Evolutionary conservation across 495 filamentous ascomycete species (phyloP), one percentile per base, ranked within the genome.

Genomic region (Xylaria acuta): DNA sequence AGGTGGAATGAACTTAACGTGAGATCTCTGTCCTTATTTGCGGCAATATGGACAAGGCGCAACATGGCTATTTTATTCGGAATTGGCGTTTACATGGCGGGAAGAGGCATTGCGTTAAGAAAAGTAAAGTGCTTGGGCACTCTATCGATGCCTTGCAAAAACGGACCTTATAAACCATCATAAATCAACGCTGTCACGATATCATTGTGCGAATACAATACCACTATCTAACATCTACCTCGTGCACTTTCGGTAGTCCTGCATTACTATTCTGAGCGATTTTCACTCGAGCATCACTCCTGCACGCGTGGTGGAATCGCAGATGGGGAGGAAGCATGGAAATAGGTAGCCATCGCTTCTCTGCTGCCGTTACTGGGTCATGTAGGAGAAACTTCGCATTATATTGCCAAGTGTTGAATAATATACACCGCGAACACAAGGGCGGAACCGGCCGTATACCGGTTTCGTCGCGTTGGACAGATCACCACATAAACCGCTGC

Each of bases 401-500:
- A 0, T 16, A 56, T 30, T 56, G 53, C 27, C 5, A 56, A 56
- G 27, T n/a, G 9, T 38, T 60, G 20, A 32, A 25, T 60, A 60
- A 60, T 40, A 14, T 38, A n/a, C 32, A 60, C 47, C 7, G 5
- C n/a, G 16, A 16, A 32, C 18, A 56, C 14, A 32, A 16, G 53
- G 25, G 14, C 25, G 53, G 53, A 18, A 32, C 14, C 27, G 27
- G 27, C 53, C 27, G 27, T 56, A 32, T 32, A 32, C 27, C 25
- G 53, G 53, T 32, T 56, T 56, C 5, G 53, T 32, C 27, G 27
- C 1, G 53, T 32, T 32, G 27, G 27, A 32, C 5, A 7, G 18
- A 41, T 70, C 49, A 97, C 95, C 95, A 98, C 92, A 98, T 93
- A 76, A 98, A 98, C 71, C 95, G 86, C 85, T 98, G 95, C 70